phyloP scores from a whole-genome alignment of 106 monocot species.

The Agapanthus africanus region DNA sequence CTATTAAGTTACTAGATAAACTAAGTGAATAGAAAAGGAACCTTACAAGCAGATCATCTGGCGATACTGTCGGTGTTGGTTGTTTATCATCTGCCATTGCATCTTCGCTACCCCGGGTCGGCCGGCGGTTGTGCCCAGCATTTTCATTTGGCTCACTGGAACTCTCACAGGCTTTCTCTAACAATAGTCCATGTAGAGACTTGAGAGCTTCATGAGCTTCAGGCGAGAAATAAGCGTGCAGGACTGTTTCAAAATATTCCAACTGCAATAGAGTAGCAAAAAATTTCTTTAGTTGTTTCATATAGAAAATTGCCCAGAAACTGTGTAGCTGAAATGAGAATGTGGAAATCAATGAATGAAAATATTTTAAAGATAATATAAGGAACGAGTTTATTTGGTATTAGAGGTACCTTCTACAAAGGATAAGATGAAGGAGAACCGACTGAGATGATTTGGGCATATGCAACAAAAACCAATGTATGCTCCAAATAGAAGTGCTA shows the following conservation, averaged over 20 bases:
- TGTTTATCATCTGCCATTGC: conserved; percentile 69
- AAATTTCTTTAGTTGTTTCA: not conserved
- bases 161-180: conserved; percentile 82
- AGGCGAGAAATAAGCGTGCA: conserved; percentile 71
- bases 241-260: conserved; percentile 88
- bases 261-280: conserved; percentile 47
- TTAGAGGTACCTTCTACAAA: no score
- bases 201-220: conserved; percentile 79
- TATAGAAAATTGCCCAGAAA: no score
- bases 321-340: no score
- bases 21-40: not conserved
- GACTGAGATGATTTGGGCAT: no score
- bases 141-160: conserved; percentile 51
- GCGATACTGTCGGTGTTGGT: conserved; percentile 51
- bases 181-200: conserved; percentile 64
- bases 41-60: conserved; percentile 95
- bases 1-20: not conserved
- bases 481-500: no score
- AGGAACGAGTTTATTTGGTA: no score
- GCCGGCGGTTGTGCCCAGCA: conserved; percentile 69
- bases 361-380: no score
- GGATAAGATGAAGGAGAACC: no score
- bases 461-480: no score
- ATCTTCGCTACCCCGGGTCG: conserved; percentile 97
- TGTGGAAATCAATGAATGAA: no score